phyloP scores from a whole-genome alignment of 371 early-diverging fungal genomes.

The Syncephalastrum sp. region DNA sequence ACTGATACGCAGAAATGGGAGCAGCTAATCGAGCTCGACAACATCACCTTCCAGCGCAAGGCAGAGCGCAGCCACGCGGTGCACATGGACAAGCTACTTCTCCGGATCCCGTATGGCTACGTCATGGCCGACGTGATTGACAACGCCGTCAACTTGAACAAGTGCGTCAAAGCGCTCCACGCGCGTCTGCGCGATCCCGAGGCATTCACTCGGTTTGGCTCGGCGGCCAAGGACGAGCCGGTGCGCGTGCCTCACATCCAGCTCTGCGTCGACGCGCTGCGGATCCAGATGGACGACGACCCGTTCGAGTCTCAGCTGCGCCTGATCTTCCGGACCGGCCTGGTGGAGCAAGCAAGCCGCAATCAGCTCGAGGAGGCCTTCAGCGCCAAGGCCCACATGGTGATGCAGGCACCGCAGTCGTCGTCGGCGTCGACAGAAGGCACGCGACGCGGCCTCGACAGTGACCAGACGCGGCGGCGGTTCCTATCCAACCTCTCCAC shows the following conservation, averaged over 20 bases:
- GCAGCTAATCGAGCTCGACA: conserved; percentile 37
- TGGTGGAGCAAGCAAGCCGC: conserved; percentile 52
- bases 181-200: conserved; percentile 23
- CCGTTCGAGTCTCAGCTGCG: conserved; percentile 58
- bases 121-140: conserved; percentile 42
- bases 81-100: conserved; percentile 24
- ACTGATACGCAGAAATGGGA: conserved; percentile 32
- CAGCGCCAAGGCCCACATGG: conserved; percentile 48
- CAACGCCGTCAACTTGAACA: conserved; percentile 29
- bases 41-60: conserved; percentile 23
- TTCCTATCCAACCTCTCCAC: conserved; percentile 7
- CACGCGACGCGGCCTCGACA: conserved; percentile 11
- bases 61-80: not conserved
- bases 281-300: conserved; percentile 51
- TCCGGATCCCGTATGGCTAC: conserved; percentile 43
- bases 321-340: conserved; percentile 48
- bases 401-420: conserved; percentile 18
- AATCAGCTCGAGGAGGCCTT: conserved; percentile 57
- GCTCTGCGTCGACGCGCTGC: conserved; percentile 26
- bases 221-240: conserved; percentile 25
- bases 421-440: conserved; percentile 2
- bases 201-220: conserved; percentile 32
- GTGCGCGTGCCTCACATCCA: conserved; percentile 23
- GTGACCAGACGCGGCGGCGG: conserved; percentile 14
- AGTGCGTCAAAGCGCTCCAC: conserved; percentile 34